A percentile compares a stretch with the other conserved stretches of the same genome.
Evolutionary conservation across 495 filamentous ascomycete species (phyloP).

Genomic region (Penicillium nucicola): DNA sequence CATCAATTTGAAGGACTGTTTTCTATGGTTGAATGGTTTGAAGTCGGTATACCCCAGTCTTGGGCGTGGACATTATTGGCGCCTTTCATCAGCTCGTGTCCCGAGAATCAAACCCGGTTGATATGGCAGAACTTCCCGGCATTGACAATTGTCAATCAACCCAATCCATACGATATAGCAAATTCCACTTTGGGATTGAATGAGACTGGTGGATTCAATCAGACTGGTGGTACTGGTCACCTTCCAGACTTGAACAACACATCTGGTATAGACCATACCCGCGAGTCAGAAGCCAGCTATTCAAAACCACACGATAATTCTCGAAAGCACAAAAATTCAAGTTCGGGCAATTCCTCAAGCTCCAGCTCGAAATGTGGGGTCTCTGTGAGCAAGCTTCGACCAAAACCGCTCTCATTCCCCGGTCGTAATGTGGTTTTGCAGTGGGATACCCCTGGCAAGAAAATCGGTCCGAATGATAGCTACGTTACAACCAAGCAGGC

Average conservation of each 20-base stretch:
- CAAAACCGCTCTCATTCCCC: conserved; percentile 67
- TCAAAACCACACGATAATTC: conserved; percentile 21
- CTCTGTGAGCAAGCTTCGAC: conserved; percentile 62
- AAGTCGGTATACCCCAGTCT: conserved; percentile 75
- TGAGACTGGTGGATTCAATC: neutral
- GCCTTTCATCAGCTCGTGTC: conserved; percentile 80
- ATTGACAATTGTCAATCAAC: conserved; percentile 71
- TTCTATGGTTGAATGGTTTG: conserved; percentile 85
- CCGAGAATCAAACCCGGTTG: conserved; percentile 67
- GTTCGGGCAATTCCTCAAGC: conserved; percentile 43
- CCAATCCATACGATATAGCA: conserved; percentile 57
- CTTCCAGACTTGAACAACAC: conserved; percentile 39
- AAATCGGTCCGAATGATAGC: conserved; percentile 76
- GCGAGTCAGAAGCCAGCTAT: conserved; percentile 29
- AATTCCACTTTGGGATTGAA: conserved; percentile 8
- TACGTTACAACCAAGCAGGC: conserved; percentile 67
- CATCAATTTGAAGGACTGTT: conserved; percentile 81
- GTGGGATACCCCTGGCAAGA: conserved; percentile 70
- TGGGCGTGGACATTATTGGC: conserved; percentile 87
- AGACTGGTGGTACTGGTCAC: neutral
- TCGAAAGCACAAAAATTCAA: conserved; percentile 30
- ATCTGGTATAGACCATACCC: conserved; percentile 42
- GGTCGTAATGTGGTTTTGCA: conserved; percentile 67
- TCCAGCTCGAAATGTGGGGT: conserved; percentile 50
- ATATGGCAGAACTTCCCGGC: conserved; percentile 88